Evolutionary conservation across 1,284 basidiomycete species (phyloP).

Genomic region (Apiotrichum gracile): DNA sequence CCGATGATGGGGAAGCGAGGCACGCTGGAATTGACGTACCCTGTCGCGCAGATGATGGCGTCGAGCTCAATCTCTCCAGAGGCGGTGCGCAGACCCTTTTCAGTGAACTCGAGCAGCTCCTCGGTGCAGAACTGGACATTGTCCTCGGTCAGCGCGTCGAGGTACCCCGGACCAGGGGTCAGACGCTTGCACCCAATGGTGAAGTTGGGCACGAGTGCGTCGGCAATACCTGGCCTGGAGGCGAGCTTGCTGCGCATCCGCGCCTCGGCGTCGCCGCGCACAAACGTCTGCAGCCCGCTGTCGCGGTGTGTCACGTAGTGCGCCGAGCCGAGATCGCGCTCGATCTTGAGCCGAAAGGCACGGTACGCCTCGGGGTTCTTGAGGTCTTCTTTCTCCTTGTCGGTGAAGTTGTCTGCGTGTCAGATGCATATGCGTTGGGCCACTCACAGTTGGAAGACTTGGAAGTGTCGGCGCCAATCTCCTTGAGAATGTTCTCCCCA

Average conservation of each 20-base stretch:
- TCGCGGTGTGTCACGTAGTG: slow-evolving; percentile 15
- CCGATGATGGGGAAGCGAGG: slow-evolving; percentile 31
- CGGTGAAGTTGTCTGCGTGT: slow-evolving; percentile 21
- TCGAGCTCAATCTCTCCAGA: slow-evolving; percentile 25
- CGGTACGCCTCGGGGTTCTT: slow-evolving; percentile 18
- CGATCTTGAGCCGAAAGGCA: slow-evolving; percentile 22
- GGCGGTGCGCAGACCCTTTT: slow-evolving; percentile 20
- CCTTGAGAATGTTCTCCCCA: slow-evolving; percentile 12
- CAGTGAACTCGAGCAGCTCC: slow-evolving; percentile 22
- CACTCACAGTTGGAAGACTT: neutral
- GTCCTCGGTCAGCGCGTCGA: slow-evolving; percentile 30
- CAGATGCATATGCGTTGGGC: neutral
- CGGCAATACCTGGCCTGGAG: slow-evolving; percentile 15
- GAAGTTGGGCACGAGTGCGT: slow-evolving; percentile 18
- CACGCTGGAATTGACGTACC: slow-evolving; percentile 30
- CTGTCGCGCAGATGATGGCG: slow-evolving; percentile 31
- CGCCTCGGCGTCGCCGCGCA: slow-evolving; percentile 7
- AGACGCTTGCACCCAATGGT: slow-evolving; percentile 33
- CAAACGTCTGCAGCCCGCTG: slow-evolving; percentile 13
- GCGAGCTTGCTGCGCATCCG: slow-evolving; percentile 19
- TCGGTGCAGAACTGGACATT: slow-evolving; percentile 27
- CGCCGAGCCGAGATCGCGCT: slow-evolving; percentile 11
- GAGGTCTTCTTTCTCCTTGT: slow-evolving; percentile 20
- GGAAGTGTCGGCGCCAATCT: slow-evolving; percentile 3
- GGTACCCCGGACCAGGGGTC: slow-evolving; percentile 41